phyloP scores from a whole-genome alignment of 352 stramenopile genomes.

The Hyaloperonospora arabidopsidis region DNA sequence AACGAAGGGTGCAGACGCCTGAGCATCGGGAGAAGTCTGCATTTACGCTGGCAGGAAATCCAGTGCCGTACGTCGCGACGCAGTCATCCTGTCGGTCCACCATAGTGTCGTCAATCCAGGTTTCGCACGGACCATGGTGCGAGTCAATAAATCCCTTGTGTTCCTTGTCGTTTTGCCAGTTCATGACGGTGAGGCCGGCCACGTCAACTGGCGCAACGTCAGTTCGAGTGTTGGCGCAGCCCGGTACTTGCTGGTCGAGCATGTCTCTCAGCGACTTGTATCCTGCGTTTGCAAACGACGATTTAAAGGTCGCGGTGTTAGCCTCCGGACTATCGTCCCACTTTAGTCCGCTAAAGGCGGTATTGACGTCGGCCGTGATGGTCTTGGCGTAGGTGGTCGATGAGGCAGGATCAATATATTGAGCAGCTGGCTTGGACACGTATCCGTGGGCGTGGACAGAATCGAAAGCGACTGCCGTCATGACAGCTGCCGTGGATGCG shows the following conservation, averaged over 20 bases:
- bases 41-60: slow-evolving; percentile 24
- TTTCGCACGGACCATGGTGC: slow-evolving; percentile 49
- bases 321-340: slow-evolving; percentile 39
- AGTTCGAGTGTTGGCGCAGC: slow-evolving; percentile 36
- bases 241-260: slow-evolving; percentile 29
- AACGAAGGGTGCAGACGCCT: slow-evolving; percentile 23
- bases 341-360: slow-evolving; percentile 43
- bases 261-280: slow-evolving; percentile 42
- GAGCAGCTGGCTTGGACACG: slow-evolving; percentile 33
- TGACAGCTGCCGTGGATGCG: neutral
- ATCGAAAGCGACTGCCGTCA: slow-evolving; percentile 13
- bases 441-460: slow-evolving; percentile 40
- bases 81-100: slow-evolving; percentile 47
- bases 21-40: slow-evolving; percentile 27
- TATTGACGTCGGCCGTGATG: slow-evolving; percentile 35
- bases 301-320: slow-evolving; percentile 41
- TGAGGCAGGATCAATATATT: slow-evolving; percentile 27
- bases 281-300: slow-evolving; percentile 27
- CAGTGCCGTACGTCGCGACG: slow-evolving; percentile 20
- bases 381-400: slow-evolving; percentile 33
- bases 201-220: slow-evolving; percentile 36
- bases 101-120: slow-evolving; percentile 47
- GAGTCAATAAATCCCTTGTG: slow-evolving; percentile 42
- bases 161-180: slow-evolving; percentile 47
- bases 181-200: slow-evolving; percentile 28